Base-by-base conservation (phyloP, 352 stramenopile species). In the Pythium folliculosum region DNA sequence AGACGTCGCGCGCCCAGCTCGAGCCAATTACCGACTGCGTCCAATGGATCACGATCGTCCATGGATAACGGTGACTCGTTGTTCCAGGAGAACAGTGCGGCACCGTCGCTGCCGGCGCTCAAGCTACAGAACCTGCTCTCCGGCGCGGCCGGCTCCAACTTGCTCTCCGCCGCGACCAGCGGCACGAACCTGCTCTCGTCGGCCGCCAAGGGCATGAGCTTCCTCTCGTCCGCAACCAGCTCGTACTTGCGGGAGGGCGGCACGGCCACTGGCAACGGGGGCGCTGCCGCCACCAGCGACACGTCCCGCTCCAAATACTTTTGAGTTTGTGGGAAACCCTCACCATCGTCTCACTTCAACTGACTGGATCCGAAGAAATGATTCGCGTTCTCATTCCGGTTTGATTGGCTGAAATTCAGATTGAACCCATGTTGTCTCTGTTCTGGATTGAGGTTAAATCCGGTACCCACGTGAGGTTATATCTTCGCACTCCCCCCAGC, bases 121-220 rank as follows among this genome's bases (percentile, higher is more conserved):
- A 77, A 81, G 43, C 78, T 80, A 1, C 75, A 84, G 65, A 85
- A 85, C 53, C 52, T 93, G 37, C 81, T 80, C 38, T 69, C 69
- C 2, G 57, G 35, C 19, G 52, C 56, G 10, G 68, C 72, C 30
- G 48, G 57, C 19, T 73, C 87, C 48, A 92, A 85, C 52, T 64
- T 91, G 21, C 53, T 94, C n/a, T 89, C 67, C n/a, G 60, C 80
- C 5, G 76, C 81, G 13, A 84, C 86, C 3, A 77, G 80, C 12
- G 82, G 81, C 48, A 84, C 83, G 9, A 91, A 90, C 63, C 71
- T 91, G 40, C 77, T 91, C 5, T 89, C 80, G 16, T 79, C 85
- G 10, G 83, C 83, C 27, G 88, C 86, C 40, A 95, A 95, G 61
- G 84, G 88, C 38, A 93, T 95, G 66, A 89, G 82, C 37, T 92